Evolutionary conservation across 2,329 filamentous ascomycete genomes (phyloP).

Genomic region (Davidsoniella australis): DNA sequence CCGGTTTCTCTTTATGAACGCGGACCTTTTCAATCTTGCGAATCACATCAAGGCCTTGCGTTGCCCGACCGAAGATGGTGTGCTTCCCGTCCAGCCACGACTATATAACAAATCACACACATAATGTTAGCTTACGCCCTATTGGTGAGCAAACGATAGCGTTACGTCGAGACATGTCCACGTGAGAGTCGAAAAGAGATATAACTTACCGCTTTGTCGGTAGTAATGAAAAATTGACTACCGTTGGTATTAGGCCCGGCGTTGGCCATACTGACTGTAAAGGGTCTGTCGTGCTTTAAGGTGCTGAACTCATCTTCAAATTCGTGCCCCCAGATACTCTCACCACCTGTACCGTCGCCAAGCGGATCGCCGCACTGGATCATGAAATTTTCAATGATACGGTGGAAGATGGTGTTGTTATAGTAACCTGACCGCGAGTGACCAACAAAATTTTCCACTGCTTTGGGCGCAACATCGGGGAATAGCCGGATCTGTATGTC

Average conservation of each 20-base stretch:
- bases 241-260: constrained; percentile 90
- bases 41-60: constrained; percentile 82
- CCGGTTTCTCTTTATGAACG: constrained; percentile 80
- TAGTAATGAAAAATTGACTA: constrained; percentile 96
- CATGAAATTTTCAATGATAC: constrained; percentile 97
- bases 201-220: constrained; percentile 67
- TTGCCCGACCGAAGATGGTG: constrained; percentile 83
- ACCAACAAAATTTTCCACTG: constrained; percentile 94
- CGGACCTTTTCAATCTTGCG: constrained; percentile 87
- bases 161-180: constrained; percentile 1
- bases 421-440: constrained; percentile 85
- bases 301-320: constrained; percentile 90
- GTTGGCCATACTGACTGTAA: constrained; percentile 95
- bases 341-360: constrained; percentile 77
- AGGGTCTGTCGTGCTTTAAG: constrained; percentile 86
- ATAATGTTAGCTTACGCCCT: constrained; percentile 16
- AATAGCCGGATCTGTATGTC: constrained; percentile 90
- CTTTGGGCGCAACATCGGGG: constrained; percentile 80
- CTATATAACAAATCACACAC: constrained; percentile 20
- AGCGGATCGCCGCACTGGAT: constrained; percentile 75
- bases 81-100: constrained; percentile 94
- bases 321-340: constrained; percentile 82
- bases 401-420: constrained; percentile 94
- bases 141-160: constrained; percentile 1
- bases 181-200: neutral